Evolutionary conservation across 768 basidiomycete species (phyloP).

Genomic region (Tulasnella sp.): DNA sequence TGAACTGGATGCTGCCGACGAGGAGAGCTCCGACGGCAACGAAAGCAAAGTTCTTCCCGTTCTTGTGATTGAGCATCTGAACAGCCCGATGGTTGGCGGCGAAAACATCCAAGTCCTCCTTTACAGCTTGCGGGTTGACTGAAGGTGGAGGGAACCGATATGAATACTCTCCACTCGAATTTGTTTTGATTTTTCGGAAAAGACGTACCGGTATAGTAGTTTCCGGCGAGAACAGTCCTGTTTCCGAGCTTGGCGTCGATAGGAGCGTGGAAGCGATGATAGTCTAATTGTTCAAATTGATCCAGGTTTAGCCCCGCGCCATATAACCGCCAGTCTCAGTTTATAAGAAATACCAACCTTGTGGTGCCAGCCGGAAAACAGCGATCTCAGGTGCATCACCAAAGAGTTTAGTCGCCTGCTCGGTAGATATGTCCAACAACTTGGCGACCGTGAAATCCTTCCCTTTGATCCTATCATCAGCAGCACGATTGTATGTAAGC

Average conservation of each 20-base stretch:
- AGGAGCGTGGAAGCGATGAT: conserved; percentile 70
- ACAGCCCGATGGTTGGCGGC: conserved; percentile 51
- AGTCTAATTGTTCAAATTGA: conserved; percentile 46
- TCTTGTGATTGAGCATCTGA: conserved; percentile 38
- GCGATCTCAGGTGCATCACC: conserved; percentile 33
- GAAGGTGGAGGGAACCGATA: too few species aligned
- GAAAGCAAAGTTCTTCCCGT: conserved; percentile 22
- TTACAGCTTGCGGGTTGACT: conserved; percentile 76
- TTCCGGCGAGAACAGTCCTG: conserved; percentile 37
- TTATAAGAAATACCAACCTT: too few species aligned
- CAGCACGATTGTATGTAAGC: neutral
- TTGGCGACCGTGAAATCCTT: conserved; percentile 52
- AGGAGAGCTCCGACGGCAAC: conserved; percentile 66
- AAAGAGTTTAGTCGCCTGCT: conserved; percentile 32
- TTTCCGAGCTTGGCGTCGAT: conserved; percentile 43
- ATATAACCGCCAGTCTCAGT: too few species aligned
- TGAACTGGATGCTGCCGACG: conserved; percentile 64
- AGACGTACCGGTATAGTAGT: conserved; percentile 58
- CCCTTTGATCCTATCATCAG: conserved; percentile 66
- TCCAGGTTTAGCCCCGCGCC: too few species aligned
- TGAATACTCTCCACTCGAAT: too few species aligned
- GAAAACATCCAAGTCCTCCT: conserved; percentile 55
- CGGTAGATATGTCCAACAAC: conserved; percentile 40
- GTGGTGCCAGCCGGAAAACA: conserved; percentile 63
- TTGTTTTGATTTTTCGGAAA: too few species aligned